Evolutionary conservation across 2,329 filamentous ascomycete species (phyloP).

Genomic region (Claviceps sp.): DNA sequence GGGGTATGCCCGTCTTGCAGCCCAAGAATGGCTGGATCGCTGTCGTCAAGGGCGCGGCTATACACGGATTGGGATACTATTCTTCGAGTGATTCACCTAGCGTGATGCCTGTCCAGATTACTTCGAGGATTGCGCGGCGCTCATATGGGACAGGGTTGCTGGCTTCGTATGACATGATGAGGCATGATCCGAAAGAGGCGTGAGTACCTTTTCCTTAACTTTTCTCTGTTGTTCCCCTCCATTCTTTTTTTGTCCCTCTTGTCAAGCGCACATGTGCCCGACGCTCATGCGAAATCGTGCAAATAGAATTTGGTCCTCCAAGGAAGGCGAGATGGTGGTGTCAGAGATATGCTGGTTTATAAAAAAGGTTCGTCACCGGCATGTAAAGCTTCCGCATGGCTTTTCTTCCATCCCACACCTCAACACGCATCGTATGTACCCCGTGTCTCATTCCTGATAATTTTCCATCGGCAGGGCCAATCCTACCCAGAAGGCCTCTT

Average conservation of each 20-base stretch:
- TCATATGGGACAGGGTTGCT: conserved; percentile 25
- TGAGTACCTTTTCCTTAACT: conserved; percentile 9
- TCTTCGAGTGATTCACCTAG: conserved; percentile 15
- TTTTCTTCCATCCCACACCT: no score
- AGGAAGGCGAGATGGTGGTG: conserved; percentile 22
- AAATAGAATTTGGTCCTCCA: conserved; percentile 23
- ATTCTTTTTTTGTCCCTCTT: not conserved
- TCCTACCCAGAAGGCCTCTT: conserved; percentile 24
- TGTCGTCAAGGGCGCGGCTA: conserved; percentile 37
- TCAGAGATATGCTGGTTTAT: conserved; percentile 28
- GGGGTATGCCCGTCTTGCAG: conserved; percentile 29
- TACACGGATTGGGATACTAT: conserved; percentile 23
- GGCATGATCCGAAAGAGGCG: conserved; percentile 24
- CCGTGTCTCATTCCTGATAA: not conserved
- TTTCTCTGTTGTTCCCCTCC: conserved; percentile 1
- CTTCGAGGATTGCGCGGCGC: conserved; percentile 22
- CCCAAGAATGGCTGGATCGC: conserved; percentile 36
- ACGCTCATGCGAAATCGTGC: conserved; percentile 3
- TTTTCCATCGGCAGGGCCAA: conserved; percentile 17
- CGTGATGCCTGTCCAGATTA: conserved; percentile 17
- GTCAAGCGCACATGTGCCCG: not conserved
- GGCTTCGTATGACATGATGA: conserved; percentile 21
- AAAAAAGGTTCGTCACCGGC: conserved; percentile 16
- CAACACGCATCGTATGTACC: no score
- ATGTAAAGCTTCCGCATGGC: not conserved